These are phyloP conservation scores for Lentinula aciculospora DNA, from an alignment of 768 basidiomycete genomes.

Conservation along the genomic window DNA sequence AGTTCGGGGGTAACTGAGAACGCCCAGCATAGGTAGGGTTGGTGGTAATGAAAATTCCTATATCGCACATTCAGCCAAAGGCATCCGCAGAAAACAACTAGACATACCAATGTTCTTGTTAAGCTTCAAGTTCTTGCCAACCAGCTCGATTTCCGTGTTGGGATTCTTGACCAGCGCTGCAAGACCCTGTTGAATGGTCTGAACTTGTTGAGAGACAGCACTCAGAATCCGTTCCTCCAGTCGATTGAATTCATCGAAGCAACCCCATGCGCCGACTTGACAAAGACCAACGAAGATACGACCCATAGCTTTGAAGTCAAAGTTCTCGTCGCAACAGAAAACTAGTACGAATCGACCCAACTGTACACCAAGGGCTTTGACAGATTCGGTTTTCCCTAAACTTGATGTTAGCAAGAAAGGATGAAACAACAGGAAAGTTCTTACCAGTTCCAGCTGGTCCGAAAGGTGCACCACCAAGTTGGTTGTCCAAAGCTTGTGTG, in stretches of 20 bases:
- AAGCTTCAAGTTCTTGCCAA: conserved; percentile 90
- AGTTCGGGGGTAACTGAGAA: conserved; percentile 80
- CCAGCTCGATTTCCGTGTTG: conserved; percentile 88
- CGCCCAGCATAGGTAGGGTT: conserved; percentile 99
- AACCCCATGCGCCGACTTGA: conserved; percentile 99
- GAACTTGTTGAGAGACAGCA: conserved; percentile 98
- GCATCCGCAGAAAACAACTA: not conserved
- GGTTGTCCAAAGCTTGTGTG: conserved; percentile 91
- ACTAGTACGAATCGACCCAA: conserved; percentile 98
- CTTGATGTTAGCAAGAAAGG: conserved; percentile 7
- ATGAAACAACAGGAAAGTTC: conserved; percentile 11
- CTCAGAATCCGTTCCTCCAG: conserved; percentile 96
- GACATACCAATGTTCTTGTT: conserved; percentile 83
- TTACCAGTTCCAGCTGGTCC: conserved; percentile 95
- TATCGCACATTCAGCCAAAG: conserved; percentile 6
- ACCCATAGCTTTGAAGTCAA: conserved; percentile 99
- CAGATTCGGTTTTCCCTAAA: conserved; percentile 95
- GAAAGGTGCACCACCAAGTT: conserved; percentile 96
- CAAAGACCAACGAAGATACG: conserved; percentile 98
- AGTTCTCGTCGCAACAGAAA: conserved; percentile 99
- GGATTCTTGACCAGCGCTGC: conserved; percentile 79
- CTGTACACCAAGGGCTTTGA: conserved; percentile 96
- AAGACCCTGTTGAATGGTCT: conserved; percentile 95
- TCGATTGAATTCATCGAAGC: conserved; percentile 97
- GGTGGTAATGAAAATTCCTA: conserved; percentile 97